These are phyloP conservation scores for Eucalyptus albens DNA, from an alignment of 345 rosid genomes.

Conservation along the genomic window DNA sequence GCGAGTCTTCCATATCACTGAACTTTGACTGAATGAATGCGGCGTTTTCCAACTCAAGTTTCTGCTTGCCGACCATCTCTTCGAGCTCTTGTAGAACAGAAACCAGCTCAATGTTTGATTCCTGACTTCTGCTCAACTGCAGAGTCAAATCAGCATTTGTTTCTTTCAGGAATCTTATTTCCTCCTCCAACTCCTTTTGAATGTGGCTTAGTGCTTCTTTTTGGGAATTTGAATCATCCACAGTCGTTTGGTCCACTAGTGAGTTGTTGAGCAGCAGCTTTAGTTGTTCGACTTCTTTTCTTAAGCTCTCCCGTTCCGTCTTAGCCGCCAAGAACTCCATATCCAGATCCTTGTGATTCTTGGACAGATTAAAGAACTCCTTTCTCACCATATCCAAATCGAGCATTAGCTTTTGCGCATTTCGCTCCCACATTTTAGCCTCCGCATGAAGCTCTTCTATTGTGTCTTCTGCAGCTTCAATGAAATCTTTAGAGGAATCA, in stretches of 20 bases:
- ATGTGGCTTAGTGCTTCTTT: neutral
- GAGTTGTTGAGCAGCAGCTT: slow-evolving; percentile 12
- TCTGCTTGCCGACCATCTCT: slow-evolving; percentile 38
- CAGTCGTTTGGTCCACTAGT: neutral
- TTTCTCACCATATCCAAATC: slow-evolving; percentile 33
- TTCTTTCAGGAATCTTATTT: slow-evolving; percentile 31
- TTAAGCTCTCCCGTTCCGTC: slow-evolving; percentile 25
- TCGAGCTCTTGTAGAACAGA: slow-evolving; percentile 48
- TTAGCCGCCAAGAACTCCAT: slow-evolving; percentile 31
- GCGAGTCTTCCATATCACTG: slow-evolving; percentile 9
- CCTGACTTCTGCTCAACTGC: slow-evolving; percentile 51
- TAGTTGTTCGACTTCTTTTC: slow-evolving; percentile 30
- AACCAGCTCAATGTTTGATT: slow-evolving; percentile 50
- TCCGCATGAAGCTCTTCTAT: slow-evolving; percentile 29
- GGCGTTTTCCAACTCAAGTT: slow-evolving; percentile 19
- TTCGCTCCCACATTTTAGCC: slow-evolving; percentile 49
- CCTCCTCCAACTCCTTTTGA: slow-evolving; percentile 32
- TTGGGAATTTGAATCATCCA: slow-evolving; percentile 7
- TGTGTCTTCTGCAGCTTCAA: slow-evolving; percentile 40
- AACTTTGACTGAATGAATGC: slow-evolving; percentile 4
- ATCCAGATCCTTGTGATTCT: slow-evolving; percentile 12
- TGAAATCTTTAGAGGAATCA: slow-evolving; percentile 21
- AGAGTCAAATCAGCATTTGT: slow-evolving; percentile 20
- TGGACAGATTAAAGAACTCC: slow-evolving; percentile 31
- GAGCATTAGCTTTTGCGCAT: slow-evolving; percentile 27